Conservation (phyloP, 306 rosid genomes). For the Trifolium repens region DNA sequence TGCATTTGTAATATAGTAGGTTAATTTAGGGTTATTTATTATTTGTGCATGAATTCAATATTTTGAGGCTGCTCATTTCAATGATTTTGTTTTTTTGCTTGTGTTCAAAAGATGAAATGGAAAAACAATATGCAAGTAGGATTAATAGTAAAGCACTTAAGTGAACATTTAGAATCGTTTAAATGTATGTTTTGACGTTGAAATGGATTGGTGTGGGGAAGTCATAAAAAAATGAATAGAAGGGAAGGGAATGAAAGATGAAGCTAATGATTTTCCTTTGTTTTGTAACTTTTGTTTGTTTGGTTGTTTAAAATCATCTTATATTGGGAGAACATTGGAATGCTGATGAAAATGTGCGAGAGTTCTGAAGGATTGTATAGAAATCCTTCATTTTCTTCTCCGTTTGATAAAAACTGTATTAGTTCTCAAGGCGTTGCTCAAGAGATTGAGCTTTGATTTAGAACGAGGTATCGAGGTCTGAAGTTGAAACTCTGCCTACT, state of each 20-base stretch:
- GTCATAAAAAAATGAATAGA: background rate
- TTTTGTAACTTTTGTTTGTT: background rate
- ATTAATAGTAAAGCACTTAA: background rate
- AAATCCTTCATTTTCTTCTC: background rate
- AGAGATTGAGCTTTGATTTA: background rate
- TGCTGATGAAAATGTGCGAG: background rate
- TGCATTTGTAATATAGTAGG: background rate
- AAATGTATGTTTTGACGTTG: background rate
- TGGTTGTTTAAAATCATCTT: slow-evolving; percentile 12
- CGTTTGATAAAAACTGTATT: background rate
- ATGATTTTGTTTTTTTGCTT: background rate
- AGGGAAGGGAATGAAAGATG: slow-evolving; percentile 5
- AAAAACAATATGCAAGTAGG: background rate
- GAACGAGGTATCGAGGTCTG: background rate
- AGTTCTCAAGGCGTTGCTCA: background rate
- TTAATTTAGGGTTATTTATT: background rate
- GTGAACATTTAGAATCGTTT: slow-evolving; percentile 15
- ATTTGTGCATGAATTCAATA: background rate
- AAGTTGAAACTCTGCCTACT: background rate
- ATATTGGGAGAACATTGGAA: background rate
- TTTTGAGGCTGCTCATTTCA: slow-evolving; percentile 1
- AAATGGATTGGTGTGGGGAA: background rate
- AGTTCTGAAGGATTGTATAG: background rate
- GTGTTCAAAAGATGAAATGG: background rate
- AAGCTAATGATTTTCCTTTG: background rate